Base-by-base conservation (phyloP, 2,329 filamentous ascomycete species). In the Chrysosporium queenslandicum region DNA sequence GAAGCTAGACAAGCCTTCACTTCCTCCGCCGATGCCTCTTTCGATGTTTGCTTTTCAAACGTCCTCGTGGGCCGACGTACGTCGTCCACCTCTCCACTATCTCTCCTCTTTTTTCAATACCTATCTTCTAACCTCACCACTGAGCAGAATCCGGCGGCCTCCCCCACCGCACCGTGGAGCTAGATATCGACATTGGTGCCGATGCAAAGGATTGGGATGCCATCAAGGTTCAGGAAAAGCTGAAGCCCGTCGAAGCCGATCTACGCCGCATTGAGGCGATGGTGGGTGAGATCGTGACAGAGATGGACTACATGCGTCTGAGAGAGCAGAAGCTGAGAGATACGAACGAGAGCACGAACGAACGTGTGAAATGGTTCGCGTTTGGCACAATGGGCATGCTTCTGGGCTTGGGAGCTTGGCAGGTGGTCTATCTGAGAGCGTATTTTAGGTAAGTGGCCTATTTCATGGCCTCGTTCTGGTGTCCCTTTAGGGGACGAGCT, bases 261-360 rank as follows among this genome's bases (percentile, higher is more conserved):
- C 80, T 98, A 65, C 84, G 90, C 64, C 83, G 89, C 61, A 86
- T 97, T 65, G 89, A 95, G 70, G 92, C 96, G 74, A 79, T 91
- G 66, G 86, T 94, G 36, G 78, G 77, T 59, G 91, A 97, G 74
- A 82, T 97, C 58, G 91, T 96, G 46, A 72, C 72, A 58, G 91
- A 97, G 78, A 94, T 98, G 91, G 91, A 97, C 59, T 98, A 97
- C 74, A 80, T 98, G 63, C 81, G 92, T 59, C 64, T 71, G 36
- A 81, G 92, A 63, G 92, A 98, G 77, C 89, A 95, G 80, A 94
- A 88, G 77, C 79, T 98, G 63, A 80, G 92, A 68, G 91, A 98
- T 74, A 98, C 92, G 61, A 98, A 98, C 72, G 92, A 98, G 83
- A 97, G 91, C 77, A 98, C 92, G 60, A 98, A 98, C 74, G 92